These are phyloP conservation scores for Dactylellina leptospora DNA, from an alignment of 2,329 filamentous ascomycete species.

Conservation along the genomic window DNA sequence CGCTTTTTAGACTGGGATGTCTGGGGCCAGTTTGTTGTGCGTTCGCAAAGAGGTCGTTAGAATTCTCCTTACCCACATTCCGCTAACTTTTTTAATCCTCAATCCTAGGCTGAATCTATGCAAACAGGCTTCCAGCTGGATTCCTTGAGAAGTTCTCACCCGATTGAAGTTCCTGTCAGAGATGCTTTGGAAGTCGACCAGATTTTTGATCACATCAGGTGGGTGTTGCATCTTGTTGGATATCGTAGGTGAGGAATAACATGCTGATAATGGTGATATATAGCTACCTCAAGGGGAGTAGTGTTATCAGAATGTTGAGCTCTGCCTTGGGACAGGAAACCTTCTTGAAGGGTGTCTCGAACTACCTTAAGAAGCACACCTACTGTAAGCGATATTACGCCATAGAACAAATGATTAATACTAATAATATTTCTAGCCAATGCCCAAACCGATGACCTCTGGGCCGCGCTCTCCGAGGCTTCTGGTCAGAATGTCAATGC, in stretches of 20 bases:
- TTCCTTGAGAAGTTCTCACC: conserved; percentile 87
- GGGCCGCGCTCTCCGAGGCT: conserved; percentile 84
- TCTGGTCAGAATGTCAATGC: conserved; percentile 85
- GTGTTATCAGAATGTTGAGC: conserved; percentile 94
- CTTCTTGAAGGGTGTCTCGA: conserved; percentile 88
- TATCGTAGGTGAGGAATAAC: background rate
- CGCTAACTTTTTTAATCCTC: conserved; percentile 35
- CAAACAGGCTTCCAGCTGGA: conserved; percentile 91
- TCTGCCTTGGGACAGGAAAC: conserved; percentile 85
- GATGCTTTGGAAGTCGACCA: conserved; percentile 97
- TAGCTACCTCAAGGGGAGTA: conserved; percentile 76
- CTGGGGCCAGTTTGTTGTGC: conserved; percentile 92
- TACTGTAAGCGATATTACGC: conserved; percentile 68
- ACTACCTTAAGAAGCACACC: conserved; percentile 86
- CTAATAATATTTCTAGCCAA: conserved; percentile 62
- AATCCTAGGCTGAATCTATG: conserved; percentile 79
- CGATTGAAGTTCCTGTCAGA: conserved; percentile 92
- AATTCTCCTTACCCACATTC: conserved; percentile 18
- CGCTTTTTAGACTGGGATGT: conserved; percentile 81
- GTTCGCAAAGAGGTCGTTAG: conserved; percentile 66
- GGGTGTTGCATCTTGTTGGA: conserved; percentile 65
- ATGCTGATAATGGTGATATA: background rate
- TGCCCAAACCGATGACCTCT: conserved; percentile 89
- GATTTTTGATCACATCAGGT: conserved; percentile 96
- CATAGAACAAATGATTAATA: conserved; percentile 1